Evolutionary conservation across 345 rosid genomes (phyloP), one percentile per base, ranked within the genome.

Genomic region (Citrus australasica): DNA sequence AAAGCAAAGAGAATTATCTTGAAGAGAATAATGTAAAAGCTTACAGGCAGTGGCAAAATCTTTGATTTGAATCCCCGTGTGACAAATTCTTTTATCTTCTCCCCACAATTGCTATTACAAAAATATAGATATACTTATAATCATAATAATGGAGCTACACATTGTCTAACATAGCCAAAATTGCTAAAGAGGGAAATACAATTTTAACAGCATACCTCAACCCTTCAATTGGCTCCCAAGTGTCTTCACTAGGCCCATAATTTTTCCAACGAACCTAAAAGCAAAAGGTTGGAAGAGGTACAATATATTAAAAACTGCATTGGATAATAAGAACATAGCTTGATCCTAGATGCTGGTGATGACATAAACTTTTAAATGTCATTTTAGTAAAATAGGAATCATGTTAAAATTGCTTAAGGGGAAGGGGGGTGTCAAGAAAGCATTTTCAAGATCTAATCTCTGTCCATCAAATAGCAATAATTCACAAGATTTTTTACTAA

Each of bases 191-290:
- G 32, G 37, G 35, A 53, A 35, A 65, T 17, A n/a, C n/a, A 24
- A 19, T 19, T 13, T 11, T 61, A 30, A 4, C 27, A 68, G 10
- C 85, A 78, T 77, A 92, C 97, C 90, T 68, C 27, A 92, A 81
- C 3, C 93, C 91, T 3, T 83, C 82, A 6, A 85, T 67, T 10
- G 96, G 94, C 62, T 92, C 98, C 97, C 94, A 92, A 0, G 92
- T 72, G 69, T 92, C 92, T 66, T 87, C 75, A 13, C 78, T 81
- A 8, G 90, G 82, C 7, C 86, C 88, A 70, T 90, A 94, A 25
- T 84, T 86, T 80, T 82, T 82, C 98, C 97, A 91, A 6, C 84
- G 83, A 13, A 92, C 93, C 98, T 94, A 72, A 25, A 71, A 77
- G n/a, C 27, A 28, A 37, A 67, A 66, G 61, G 76, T 67, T 10